Evolutionary conservation across 106 monocot species (phyloP).

Genomic region (Platanthera zijinensis): DNA sequence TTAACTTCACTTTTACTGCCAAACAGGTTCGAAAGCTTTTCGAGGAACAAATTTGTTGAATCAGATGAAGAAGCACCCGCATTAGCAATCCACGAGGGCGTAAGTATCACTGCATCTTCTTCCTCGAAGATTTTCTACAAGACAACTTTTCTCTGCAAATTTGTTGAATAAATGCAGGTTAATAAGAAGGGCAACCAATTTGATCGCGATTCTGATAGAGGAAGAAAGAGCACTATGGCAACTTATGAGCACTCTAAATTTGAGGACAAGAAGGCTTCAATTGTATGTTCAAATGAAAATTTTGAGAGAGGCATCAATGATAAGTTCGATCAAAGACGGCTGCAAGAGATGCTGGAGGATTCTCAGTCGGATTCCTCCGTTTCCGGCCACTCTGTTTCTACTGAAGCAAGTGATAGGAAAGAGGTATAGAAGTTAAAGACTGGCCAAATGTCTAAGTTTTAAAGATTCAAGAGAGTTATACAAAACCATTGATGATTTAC

Average conservation of each 20-base stretch:
- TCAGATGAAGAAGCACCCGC: conserved; percentile 10
- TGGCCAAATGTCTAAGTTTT: neutral
- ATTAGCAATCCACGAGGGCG: conserved; percentile 24
- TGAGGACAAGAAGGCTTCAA: conserved; percentile 16
- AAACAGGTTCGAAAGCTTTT: conserved; percentile 26
- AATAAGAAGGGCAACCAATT: conserved; percentile 12
- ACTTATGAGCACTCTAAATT: conserved; percentile 8
- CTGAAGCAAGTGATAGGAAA: conserved; percentile 42
- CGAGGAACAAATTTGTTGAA: conserved; percentile 11
- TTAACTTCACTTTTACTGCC: conserved; percentile 14
- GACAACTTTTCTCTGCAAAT: too few relatives aligned
- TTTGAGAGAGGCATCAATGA: conserved; percentile 30
- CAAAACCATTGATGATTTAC: neutral
- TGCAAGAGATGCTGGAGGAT: conserved; percentile 92
- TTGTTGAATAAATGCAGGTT: conserved; percentile 23
- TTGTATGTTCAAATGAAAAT: conserved; percentile 23
- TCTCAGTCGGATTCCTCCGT: conserved; percentile 70
- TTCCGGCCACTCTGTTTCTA: conserved; percentile 47
- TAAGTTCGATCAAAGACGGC: conserved; percentile 51
- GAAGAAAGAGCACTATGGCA: conserved; percentile 18
- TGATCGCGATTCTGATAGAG: conserved; percentile 11
- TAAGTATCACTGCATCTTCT: conserved; percentile 15
- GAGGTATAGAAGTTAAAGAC: conserved; percentile 46
- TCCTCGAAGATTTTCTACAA: neutral
- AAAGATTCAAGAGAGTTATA: neutral